Base-by-base conservation (phyloP, 2,329 filamentous ascomycete species). In the Teratosphaeria epicoccoides region DNA sequence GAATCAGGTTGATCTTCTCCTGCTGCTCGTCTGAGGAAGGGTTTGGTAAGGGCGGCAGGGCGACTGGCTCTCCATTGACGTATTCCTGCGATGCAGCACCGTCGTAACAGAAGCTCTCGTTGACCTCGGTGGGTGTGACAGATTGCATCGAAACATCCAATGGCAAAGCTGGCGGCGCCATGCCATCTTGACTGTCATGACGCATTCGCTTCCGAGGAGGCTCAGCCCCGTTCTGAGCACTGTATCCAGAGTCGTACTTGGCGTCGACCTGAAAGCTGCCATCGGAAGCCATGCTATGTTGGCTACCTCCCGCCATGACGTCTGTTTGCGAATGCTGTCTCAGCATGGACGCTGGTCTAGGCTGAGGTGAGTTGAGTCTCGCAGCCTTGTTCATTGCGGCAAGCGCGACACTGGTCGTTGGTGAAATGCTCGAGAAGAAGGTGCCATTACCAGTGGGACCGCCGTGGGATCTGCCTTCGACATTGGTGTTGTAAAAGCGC, bases 381-480 rank as follows among this genome's bases (percentile, higher is more conserved):
- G 93, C 91, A 24, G 74, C 74, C 73, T 97, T 96, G 78, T 88
- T 96, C 69, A 98, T 94, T 53, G 93, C 91, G 55, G 89, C 90
- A 52, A 98, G 87, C 24, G 93, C 93, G 62, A 89, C 91, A 4
- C 88, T 93, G 1, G 93, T 90, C 1, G 89, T 95, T 57, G 83
- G 86, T 3, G 91, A 97, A 57, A 98, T 97, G 64, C 94, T 96
- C 66, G 90, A 90, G 74, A 98, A 97, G 67, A 96, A 96, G 1
- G 93, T 96, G 17, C 89, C 90, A 46, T 86, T 83, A 17, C 75
- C 82, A 61, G 57, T 54, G 4, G 61, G 59, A 11, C 56, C 45
- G 7, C 60, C 62, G 24, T 62, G 66, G 6, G 60, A 55, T 47
- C 88, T 79, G 22, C 77, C 81, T 52, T 95, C 88, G 49, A 81